These are phyloP conservation scores for Globisporangium recalcitrans DNA, from an alignment of 352 stramenopile species.

Conservation along the genomic window DNA sequence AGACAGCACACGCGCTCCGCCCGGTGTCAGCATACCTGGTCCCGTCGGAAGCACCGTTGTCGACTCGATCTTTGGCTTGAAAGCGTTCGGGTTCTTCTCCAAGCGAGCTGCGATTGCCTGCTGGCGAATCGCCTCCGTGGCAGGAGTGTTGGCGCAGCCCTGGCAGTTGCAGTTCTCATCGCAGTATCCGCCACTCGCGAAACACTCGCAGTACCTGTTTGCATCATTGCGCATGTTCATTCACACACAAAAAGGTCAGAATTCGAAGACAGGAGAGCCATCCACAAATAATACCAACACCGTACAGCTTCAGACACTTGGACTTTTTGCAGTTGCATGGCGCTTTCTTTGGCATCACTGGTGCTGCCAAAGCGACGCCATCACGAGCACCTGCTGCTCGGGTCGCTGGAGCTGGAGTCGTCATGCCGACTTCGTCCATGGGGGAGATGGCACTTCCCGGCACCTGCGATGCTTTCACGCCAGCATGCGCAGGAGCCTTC, in stretches of 20 bases:
- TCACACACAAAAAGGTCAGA: neutral
- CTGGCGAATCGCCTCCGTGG: slow-evolving; percentile 62
- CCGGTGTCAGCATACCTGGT: slow-evolving; percentile 1
- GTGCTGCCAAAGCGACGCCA: slow-evolving; percentile 3
- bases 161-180: slow-evolving; percentile 91
- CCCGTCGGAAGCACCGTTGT: slow-evolving; percentile 1
- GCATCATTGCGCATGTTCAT: neutral
- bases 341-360: slow-evolving; percentile 40
- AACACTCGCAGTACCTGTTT: slow-evolving; percentile 93
- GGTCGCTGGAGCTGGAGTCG: slow-evolving; percentile 21
- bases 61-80: slow-evolving; percentile 93
- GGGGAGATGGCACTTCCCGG: neutral
- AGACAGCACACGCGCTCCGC: slow-evolving; percentile 5
- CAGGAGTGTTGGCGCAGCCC: slow-evolving; percentile 86
- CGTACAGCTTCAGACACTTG: slow-evolving; percentile 94
- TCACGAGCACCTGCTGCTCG: slow-evolving; percentile 8
- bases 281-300: neutral
- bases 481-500: neutral
- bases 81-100: slow-evolving; percentile 93
- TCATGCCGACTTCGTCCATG: slow-evolving; percentile 6
- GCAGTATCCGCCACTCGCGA: slow-evolving; percentile 90
- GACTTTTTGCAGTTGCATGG: slow-evolving; percentile 97
- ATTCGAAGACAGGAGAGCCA: neutral
- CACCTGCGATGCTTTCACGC: neutral
- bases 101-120: slow-evolving; percentile 88